Base-by-base conservation (phyloP, 139 green algal genomes). In the Tetraselmis chui region DNA sequence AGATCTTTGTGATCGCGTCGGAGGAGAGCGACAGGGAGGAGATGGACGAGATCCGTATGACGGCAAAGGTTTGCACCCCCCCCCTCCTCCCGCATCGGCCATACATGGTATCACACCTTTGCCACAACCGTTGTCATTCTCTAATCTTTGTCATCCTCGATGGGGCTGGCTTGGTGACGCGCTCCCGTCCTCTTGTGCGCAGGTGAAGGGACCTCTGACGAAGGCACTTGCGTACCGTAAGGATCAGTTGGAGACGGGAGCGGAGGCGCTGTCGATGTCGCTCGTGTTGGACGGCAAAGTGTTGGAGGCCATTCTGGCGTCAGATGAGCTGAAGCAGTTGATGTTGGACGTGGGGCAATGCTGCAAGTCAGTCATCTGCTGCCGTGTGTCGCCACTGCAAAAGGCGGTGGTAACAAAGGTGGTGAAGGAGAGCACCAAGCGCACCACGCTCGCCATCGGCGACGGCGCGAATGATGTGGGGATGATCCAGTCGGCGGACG, bases 341-440 rank as follows among this genome's bases (percentile, higher is more conserved):
- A 67, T 67, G 45, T 18, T 67, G 11, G 18, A 18, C 18, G 84
- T 95, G 32, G 90, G 86, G 22, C 67, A 87, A 29, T 59, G 78
- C 59, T 95, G 90, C 76, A 77, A 83, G 67, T 84, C 92, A 18
- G 91, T 94, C 28, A 79, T 96, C 76, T 95, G 91, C 85, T 96
- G 91, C 86, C 89, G 92, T n/a, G 90, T 94, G 85, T 93, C 89
- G 24, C 88, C 88, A 24, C 83, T 88, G 79, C 92, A 96, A 84
- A 95, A 96, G 89, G 92, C 91, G 27, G 83, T 87, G 84, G 88
- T 95, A 1, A 96, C 90, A 0, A 80, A 45, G 30, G 86, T 95
- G 59, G 91, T 95, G 31, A 80, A 81, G 59, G 88, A 91, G 82
- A 88, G 77, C 77, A 67, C 45, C 45, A 67, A 81, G 11, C 76